These are phyloP conservation scores for Aphanomyces stellatus DNA, from an alignment of 352 stramenopile genomes.

Conservation along the genomic window DNA sequence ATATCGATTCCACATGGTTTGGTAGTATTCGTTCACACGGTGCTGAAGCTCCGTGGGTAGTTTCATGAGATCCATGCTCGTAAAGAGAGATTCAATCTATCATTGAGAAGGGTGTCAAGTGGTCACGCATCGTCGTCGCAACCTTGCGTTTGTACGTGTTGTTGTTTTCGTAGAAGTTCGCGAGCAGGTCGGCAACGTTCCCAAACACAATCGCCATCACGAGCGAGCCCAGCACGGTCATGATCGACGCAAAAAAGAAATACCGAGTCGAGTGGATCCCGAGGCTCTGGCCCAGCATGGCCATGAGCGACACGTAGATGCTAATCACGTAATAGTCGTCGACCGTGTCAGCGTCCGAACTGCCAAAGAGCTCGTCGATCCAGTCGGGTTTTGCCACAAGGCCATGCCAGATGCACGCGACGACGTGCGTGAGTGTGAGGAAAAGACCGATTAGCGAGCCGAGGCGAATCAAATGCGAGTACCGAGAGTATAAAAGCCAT, in stretches of 20 bases:
- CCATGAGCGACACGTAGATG: constrained; percentile 54
- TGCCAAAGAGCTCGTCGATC: constrained; percentile 28
- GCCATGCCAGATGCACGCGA: constrained; percentile 69
- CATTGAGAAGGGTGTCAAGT: neutral
- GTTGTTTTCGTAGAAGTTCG: constrained; percentile 79
- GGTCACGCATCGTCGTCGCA: neutral
- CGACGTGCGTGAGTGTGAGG: constrained; percentile 65
- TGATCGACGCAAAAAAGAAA: constrained; percentile 57
- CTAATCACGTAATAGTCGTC: constrained; percentile 48
- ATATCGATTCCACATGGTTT: constrained; percentile 77
- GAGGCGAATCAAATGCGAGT: constrained; percentile 61
- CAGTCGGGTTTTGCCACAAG: constrained; percentile 40
- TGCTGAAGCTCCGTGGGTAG: constrained; percentile 72
- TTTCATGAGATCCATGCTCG: constrained; percentile 76
- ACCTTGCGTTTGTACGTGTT: constrained; percentile 72
- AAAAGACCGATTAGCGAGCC: constrained; percentile 55
- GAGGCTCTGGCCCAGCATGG: constrained; percentile 76
- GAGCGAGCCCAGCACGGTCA: constrained; percentile 60
- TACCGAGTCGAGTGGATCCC: constrained; percentile 52
- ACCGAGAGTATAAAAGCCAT: constrained; percentile 70
- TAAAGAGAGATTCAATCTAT: constrained; percentile 75
- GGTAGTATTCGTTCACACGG: constrained; percentile 81
- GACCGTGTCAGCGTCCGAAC: neutral
- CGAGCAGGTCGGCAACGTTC: constrained; percentile 78
- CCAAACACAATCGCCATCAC: constrained; percentile 81